Evolutionary conservation across 495 filamentous ascomycete genomes (phyloP), one percentile per base, ranked within the genome.

Genomic region (Hyaloscypha hepaticicola): DNA sequence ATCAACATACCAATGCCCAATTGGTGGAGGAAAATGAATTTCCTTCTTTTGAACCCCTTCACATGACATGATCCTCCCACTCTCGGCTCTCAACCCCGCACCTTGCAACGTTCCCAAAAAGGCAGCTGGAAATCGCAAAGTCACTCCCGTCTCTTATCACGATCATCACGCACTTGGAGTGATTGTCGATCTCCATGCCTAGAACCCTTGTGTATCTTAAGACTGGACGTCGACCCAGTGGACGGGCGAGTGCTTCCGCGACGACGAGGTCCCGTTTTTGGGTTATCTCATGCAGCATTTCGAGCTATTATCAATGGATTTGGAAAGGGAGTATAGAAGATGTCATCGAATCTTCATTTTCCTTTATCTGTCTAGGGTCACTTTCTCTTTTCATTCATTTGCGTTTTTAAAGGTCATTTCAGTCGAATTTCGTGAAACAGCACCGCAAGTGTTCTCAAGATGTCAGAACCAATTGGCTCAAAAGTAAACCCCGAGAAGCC

Each of bases 171-270:
- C 19, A 45, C 19, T 45, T 45, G 38, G 6, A 19, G 19, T 16
- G 11, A 16, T 45, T 45, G 38, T 45, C 38, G 14, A 8, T 16
- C 38, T 4, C 16, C 38, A 45, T 45, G 38, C 38, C 14, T 45
- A 45, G 38, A 16, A 45, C 16, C 38, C 38, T 16, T 3, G 38
- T 16, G 1, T 16, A 3, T 45, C 9, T 8, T 16, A 45, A 16
- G 38, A 16, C 38, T 16, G 5, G 12, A 45, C 38, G 38, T 45
- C 2, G 38, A 19, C n/a, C 38, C 21, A 53, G 50, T 28, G 50
- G 50, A 53, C 50, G 50, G 50, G 26, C n/a, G n/a, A 53, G 22
- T 53, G 50, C 50, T 53, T 53, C 50, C 50, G 50, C 26, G 6
- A 25, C 50, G 38, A 45, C 38, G 38, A 45, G 38, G 6, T 28